These are phyloP conservation scores for Aspergillaceae sp. DNA, from an alignment of 2,329 filamentous ascomycete genomes.

Conservation along the genomic window DNA sequence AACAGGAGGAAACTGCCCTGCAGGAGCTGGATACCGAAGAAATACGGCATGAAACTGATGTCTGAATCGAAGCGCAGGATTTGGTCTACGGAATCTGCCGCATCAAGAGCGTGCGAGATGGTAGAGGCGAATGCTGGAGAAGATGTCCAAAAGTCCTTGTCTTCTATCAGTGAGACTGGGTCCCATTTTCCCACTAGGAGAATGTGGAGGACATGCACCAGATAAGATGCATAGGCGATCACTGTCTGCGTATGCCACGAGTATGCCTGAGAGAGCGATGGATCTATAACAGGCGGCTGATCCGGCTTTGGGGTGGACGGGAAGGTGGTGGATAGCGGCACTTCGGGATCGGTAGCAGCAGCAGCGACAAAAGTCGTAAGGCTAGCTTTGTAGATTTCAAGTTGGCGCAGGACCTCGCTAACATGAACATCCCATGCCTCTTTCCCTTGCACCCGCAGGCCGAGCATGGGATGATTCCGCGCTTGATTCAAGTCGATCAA, in stretches of 20 bases:
- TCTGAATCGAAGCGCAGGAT: slow-evolving; percentile 88
- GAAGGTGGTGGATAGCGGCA: slow-evolving; percentile 40
- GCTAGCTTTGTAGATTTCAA: slow-evolving; percentile 73
- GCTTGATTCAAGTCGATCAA: slow-evolving; percentile 86
- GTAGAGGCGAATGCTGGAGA: slow-evolving; percentile 80
- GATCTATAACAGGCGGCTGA: slow-evolving; percentile 44
- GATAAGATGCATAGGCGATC: slow-evolving; percentile 78
- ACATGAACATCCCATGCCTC: slow-evolving; percentile 74
- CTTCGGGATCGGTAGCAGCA: slow-evolving; percentile 18
- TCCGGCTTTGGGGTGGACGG: slow-evolving; percentile 50
- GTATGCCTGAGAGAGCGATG: slow-evolving; percentile 23
- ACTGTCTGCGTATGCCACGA: slow-evolving; percentile 68
- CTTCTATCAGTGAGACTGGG: slow-evolving; percentile 83
- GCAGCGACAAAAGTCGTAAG: slow-evolving; percentile 40
- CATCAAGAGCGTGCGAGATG: slow-evolving; percentile 78
- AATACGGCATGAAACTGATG: slow-evolving; percentile 93
- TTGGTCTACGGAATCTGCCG: slow-evolving; percentile 76
- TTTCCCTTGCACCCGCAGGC: slow-evolving; percentile 61
- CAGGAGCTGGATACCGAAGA: slow-evolving; percentile 86
- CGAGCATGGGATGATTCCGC: slow-evolving; percentile 78
- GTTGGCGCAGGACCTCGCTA: slow-evolving; percentile 67
- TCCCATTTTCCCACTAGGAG: slow-evolving; percentile 93
- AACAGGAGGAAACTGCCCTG: slow-evolving; percentile 84
- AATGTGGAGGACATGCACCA: slow-evolving; percentile 89
- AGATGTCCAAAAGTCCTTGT: slow-evolving; percentile 90